These are phyloP conservation scores for Symbiodinium pilosum DNA, from an alignment of 73 alveolate genomes.

Conservation along the genomic window DNA sequence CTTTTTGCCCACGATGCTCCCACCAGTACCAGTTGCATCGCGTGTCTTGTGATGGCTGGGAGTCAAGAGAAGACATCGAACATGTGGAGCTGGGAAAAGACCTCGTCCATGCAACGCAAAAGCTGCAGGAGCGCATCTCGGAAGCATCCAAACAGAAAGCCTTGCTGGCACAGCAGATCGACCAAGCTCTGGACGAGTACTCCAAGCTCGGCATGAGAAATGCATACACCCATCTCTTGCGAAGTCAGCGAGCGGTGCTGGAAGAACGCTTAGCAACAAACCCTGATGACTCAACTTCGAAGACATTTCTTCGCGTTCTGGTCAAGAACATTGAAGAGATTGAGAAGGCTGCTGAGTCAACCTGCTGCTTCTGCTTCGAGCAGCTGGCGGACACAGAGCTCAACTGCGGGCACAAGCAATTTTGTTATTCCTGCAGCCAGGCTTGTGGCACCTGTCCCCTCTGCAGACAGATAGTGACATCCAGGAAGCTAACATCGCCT, in stretches of 20 bases:
- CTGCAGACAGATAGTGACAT: slow-evolving; percentile 11
- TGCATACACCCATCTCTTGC: slow-evolving; percentile 45
- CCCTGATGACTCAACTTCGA: slow-evolving; percentile 44
- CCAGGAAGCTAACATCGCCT: background rate
- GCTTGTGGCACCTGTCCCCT: slow-evolving; percentile 13
- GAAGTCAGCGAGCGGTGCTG: slow-evolving; percentile 29
- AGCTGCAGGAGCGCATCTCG: background rate
- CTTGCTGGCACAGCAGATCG: background rate
- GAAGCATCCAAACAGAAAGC: background rate
- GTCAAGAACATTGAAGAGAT: background rate
- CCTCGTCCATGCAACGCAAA: background rate
- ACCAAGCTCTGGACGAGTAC: slow-evolving; percentile 44
- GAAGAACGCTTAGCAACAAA: background rate
- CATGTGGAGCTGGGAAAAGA: slow-evolving; percentile 11
- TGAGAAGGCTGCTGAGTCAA: slow-evolving; percentile 49
- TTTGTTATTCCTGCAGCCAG: background rate
- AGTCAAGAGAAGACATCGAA: background rate
- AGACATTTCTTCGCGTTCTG: background rate
- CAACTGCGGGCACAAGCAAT: slow-evolving; percentile 54
- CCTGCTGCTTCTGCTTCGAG: slow-evolving; percentile 49
- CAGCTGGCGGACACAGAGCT: slow-evolving; percentile 25
- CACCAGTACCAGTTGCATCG: slow-evolving; percentile 20
- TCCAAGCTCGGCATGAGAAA: slow-evolving; percentile 41
- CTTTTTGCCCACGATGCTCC: background rate
- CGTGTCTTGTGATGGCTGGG: slow-evolving; percentile 56